phyloP scores from a whole-genome alignment of 257 asterid species.

The Oldenlandia corymbosa region DNA sequence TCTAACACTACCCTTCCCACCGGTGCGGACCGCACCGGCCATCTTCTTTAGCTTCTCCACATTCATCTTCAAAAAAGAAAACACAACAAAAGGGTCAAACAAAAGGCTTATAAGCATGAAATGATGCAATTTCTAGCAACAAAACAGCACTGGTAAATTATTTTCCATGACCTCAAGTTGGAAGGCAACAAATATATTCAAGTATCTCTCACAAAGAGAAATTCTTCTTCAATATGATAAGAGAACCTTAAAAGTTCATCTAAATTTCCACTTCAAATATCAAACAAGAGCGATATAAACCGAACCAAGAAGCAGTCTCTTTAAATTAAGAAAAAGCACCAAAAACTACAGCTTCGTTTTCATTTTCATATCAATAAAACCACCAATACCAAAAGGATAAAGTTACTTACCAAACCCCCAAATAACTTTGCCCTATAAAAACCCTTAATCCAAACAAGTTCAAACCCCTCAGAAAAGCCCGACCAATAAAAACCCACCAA shows the following conservation, averaged over 20 bases:
- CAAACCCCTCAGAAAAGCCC: constrained; percentile 2
- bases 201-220: no score
- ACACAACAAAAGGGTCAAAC: background rate
- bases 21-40: constrained; percentile 77
- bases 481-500: background rate
- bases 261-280: no score
- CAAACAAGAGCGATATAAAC: no score
- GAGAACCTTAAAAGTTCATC: no score
- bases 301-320: no score
- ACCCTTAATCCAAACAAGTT: background rate
- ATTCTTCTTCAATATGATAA: no score
- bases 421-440: background rate
- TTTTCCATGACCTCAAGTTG: no score
- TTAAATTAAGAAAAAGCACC: no score
- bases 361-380: background rate
- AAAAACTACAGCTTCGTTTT: background rate
- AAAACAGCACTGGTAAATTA: background rate
- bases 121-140: background rate
- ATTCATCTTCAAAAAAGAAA: constrained; percentile 46
- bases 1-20: constrained; percentile 75
- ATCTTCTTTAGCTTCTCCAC: constrained; percentile 71
- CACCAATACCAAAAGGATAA: background rate
- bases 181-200: no score
- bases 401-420: background rate
- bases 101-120: background rate